These are phyloP conservation scores for Claviceps africana DNA, from an alignment of 2,329 filamentous ascomycete species.

Conservation along the genomic window DNA sequence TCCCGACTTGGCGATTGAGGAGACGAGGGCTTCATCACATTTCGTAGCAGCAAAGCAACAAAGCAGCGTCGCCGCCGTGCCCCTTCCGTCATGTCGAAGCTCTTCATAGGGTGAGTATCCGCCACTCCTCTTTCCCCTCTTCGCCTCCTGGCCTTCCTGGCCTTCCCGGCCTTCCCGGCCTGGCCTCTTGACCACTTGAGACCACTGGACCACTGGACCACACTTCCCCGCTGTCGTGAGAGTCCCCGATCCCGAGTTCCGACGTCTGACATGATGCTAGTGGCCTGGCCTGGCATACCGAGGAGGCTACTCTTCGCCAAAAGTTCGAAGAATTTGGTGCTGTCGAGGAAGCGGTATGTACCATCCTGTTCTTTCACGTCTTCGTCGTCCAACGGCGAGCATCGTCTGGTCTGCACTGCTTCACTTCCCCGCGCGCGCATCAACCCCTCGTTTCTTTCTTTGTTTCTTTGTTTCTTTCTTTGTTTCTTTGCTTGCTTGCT, in stretches of 20 bases:
- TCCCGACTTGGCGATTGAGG: not conserved
- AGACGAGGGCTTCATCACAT: not conserved
- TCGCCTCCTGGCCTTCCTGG: not conserved
- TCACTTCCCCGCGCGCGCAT: not conserved
- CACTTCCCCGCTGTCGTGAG: not conserved
- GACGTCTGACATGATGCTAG: constrained; percentile 30
- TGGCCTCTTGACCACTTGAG: too few relatives aligned
- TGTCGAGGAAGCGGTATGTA: constrained; percentile 88
- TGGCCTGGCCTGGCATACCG: constrained; percentile 97
- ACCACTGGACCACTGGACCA: not conserved
- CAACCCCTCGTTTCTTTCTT: not conserved
- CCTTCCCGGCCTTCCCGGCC: too few relatives aligned
- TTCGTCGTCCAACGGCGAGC: not conserved
- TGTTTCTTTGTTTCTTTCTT: not conserved
- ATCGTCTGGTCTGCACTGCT: not conserved
- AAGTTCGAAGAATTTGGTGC: constrained; percentile 88
- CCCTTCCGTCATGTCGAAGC: constrained; percentile 60
- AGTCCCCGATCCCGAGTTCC: too few relatives aligned
- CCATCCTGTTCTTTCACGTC: constrained; percentile 1
- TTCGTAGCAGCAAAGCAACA: not conserved
- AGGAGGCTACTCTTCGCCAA: constrained; percentile 69
- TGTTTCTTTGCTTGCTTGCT: not conserved
- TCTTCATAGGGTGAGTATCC: constrained; percentile 73
- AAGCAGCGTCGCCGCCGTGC: constrained; percentile 4
- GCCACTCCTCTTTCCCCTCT: constrained; percentile 1